These are phyloP conservation scores for Phytopythium mirpurense DNA, from an alignment of 352 stramenopile species.

Conservation along the genomic window DNA sequence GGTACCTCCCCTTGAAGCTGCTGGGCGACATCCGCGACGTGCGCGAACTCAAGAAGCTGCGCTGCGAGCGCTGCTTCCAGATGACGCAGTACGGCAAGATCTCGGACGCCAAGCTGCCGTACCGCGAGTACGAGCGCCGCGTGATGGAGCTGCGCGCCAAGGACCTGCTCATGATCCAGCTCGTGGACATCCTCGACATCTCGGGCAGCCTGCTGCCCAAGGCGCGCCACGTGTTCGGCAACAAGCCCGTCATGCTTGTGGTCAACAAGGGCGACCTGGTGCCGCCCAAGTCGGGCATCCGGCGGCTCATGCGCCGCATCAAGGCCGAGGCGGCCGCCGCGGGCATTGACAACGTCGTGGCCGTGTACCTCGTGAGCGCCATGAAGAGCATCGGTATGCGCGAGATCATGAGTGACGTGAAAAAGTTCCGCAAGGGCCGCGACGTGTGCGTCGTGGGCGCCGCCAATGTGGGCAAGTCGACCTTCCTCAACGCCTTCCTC, in stretches of 20 bases:
- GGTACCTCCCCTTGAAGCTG: conserved; percentile 63
- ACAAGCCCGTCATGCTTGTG: conserved; percentile 87
- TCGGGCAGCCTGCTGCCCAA: conserved; percentile 85
- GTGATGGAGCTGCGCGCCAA: conserved; percentile 81
- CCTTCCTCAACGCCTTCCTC: conserved; percentile 91
- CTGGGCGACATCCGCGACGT: conserved; percentile 58
- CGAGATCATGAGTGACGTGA: conserved; percentile 78
- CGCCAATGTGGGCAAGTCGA: conserved; percentile 91
- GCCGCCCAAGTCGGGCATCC: conserved; percentile 74
- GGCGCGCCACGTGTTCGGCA: conserved; percentile 80
- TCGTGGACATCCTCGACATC: conserved; percentile 92
- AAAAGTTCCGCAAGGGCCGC: conserved; percentile 65
- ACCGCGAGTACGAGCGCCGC: conserved; percentile 85
- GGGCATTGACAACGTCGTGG: conserved; percentile 76
- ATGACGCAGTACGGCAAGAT: conserved; percentile 87
- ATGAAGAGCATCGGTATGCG: conserved; percentile 87
- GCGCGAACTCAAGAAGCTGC: conserved; percentile 70
- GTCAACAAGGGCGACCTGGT: conserved; percentile 91
- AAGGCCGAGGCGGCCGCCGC: conserved; percentile 61
- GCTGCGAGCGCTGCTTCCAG: conserved; percentile 85
- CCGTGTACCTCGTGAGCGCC: conserved; percentile 76
- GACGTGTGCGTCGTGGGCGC: conserved; percentile 90
- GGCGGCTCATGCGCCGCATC: conserved; percentile 77
- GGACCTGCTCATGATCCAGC: conserved; percentile 89
- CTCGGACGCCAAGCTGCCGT: conserved; percentile 75